These are phyloP conservation scores for Kwoniella mangroviensis DNA, from an alignment of 768 basidiomycete genomes.

Conservation along the genomic window DNA sequence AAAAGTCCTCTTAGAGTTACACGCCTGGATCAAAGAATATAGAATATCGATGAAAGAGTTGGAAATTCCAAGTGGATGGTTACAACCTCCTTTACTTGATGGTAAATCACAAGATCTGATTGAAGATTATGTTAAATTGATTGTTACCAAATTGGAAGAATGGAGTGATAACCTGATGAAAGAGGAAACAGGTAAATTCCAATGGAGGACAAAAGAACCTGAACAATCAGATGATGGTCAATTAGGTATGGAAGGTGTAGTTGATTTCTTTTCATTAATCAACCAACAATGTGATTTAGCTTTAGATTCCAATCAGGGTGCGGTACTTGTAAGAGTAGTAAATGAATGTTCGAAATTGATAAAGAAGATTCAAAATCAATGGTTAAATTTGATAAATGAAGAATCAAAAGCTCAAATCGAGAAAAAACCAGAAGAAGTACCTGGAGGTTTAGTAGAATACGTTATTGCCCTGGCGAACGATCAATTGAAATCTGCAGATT, in stretches of 20 bases:
- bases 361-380: conserved; percentile 82
- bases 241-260: conserved; percentile 88
- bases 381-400: conserved; percentile 77
- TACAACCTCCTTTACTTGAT: conserved; percentile 88
- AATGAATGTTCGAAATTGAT: conserved; percentile 87
- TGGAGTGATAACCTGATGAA: conserved; percentile 95
- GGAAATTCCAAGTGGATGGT: conserved; percentile 74
- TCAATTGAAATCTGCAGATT: conserved; percentile 94
- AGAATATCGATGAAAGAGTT: conserved; percentile 93
- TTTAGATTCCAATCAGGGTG: conserved; percentile 92
- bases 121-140: conserved; percentile 91
- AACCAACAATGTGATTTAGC: conserved; percentile 90
- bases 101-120: conserved; percentile 92
- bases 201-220: conserved; percentile 78
- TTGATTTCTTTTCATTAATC: conserved; percentile 97
- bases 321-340: conserved; percentile 87
- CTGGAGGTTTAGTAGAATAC: conserved; percentile 90
- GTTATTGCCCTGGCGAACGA: conserved; percentile 96
- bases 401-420: conserved; percentile 88
- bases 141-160: conserved; percentile 93
- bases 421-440: conserved; percentile 73
- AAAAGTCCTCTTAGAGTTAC: conserved; percentile 79
- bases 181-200: conserved; percentile 84
- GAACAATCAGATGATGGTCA: conserved; percentile 86
- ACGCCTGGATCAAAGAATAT: conserved; percentile 96